Evolutionary conservation across 1,284 basidiomycete species (phyloP).

Genomic region (Puccinia polysora): DNA sequence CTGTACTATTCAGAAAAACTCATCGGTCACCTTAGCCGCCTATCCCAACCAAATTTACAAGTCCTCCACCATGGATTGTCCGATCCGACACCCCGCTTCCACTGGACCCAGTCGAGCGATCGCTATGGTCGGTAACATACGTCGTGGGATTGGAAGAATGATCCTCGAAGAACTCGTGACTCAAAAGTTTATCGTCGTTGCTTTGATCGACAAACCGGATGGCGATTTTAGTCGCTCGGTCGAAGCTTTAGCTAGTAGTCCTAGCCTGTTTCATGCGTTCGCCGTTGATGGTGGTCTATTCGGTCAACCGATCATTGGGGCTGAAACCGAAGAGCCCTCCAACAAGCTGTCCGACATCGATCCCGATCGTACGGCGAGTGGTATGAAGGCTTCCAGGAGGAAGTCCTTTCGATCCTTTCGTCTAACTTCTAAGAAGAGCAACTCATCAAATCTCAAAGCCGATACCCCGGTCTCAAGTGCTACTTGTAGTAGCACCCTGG

Average conservation of each 20-base stretch:
- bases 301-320: neutral
- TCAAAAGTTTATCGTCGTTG: constrained; percentile 30
- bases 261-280: constrained; percentile 34
- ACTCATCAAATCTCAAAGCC: neutral
- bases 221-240: constrained; percentile 15
- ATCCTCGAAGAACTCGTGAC: constrained; percentile 30
- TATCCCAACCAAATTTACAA: constrained; percentile 49
- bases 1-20: constrained; percentile 26
- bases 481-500: constrained; percentile 13
- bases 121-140: constrained; percentile 42
- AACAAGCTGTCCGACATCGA: neutral
- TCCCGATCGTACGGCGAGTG: neutral
- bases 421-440: constrained; percentile 13
- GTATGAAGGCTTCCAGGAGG: neutral
- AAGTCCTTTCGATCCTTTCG: constrained; percentile 21
- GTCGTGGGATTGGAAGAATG: constrained; percentile 17
- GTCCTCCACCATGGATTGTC: constrained; percentile 57
- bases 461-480: constrained; percentile 49
- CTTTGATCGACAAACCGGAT: constrained; percentile 22
- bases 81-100: constrained; percentile 56
- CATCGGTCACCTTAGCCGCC: constrained; percentile 37
- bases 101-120: constrained; percentile 46
- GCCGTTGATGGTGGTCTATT: constrained; percentile 10
- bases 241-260: constrained; percentile 16
- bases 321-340: neutral